Evolutionary conservation across 352 stramenopile genomes (phyloP).

Genomic region (Proteromonas lacertae): DNA sequence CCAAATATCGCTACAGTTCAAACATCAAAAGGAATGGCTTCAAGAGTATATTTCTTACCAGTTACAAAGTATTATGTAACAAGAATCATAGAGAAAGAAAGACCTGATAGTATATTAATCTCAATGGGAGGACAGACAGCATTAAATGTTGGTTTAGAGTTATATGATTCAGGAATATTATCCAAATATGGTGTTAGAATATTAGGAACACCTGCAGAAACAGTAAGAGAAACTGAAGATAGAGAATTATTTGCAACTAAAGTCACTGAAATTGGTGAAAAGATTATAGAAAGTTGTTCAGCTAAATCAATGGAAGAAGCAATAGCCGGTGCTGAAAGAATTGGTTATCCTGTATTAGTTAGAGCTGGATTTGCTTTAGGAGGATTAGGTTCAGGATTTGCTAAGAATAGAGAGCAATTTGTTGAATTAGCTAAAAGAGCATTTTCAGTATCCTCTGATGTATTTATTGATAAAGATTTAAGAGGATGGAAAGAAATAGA

Average conservation of each 20-base stretch:
- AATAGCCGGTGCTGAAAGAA: slow-evolving; percentile 50
- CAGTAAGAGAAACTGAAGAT: slow-evolving; percentile 87
- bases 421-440: slow-evolving; percentile 34
- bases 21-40: slow-evolving; percentile 51
- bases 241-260: slow-evolving; percentile 74
- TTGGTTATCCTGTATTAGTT: slow-evolving; percentile 84
- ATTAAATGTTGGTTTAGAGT: slow-evolving; percentile 74
- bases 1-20: slow-evolving; percentile 94
- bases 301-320: slow-evolving; percentile 54
- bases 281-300: slow-evolving; percentile 60
- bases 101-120: slow-evolving; percentile 81
- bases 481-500: slow-evolving; percentile 89
- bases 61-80: slow-evolving; percentile 61
- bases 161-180: slow-evolving; percentile 60
- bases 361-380: slow-evolving; percentile 83
- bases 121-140: slow-evolving; percentile 94
- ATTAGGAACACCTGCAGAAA: slow-evolving; percentile 74
- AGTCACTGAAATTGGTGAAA: slow-evolving; percentile 77
- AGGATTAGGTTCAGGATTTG: slow-evolving; percentile 76
- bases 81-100: slow-evolving; percentile 81
- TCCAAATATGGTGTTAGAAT: slow-evolving; percentile 47
- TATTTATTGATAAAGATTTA: slow-evolving; percentile 85
- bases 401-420: slow-evolving; percentile 41
- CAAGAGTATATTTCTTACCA: slow-evolving; percentile 80
- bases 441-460: slow-evolving; percentile 44